Percentiles rank a stretch among this genome's conserved stretches.
Conservation (phyloP, 2,329 filamentous ascomycete species). For the Cyphellophora europaea region DNA sequence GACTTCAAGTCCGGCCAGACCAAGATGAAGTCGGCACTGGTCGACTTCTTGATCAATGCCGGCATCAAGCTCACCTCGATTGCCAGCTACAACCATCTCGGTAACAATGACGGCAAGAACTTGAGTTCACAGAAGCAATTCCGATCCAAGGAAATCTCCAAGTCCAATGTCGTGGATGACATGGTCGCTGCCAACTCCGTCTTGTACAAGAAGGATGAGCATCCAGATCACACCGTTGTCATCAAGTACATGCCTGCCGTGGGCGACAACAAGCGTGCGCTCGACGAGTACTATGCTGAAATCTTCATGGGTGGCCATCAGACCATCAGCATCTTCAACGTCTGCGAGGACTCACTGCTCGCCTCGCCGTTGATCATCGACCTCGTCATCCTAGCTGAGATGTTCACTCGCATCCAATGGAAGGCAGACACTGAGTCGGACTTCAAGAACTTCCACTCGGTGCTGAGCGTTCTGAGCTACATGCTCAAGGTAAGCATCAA, state of each 20-base stretch:
- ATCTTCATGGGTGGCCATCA: conserved; percentile 99
- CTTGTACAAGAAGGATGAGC: conserved; percentile 83
- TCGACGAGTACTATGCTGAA: conserved; percentile 98
- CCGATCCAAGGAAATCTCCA: conserved; percentile 99
- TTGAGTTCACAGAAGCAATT: conserved; percentile 95
- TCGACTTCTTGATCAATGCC: conserved; percentile 96
- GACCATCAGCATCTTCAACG: conserved; percentile 96
- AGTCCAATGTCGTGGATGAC: conserved; percentile 98
- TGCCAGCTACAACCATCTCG: conserved; percentile 97
- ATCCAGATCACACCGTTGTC: conserved; percentile 95
- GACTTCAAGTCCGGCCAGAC: conserved; percentile 99
- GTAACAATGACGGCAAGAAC: conserved; percentile 99
- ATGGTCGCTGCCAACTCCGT: conserved; percentile 96
- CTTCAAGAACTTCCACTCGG: conserved; percentile 92
- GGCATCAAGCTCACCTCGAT: conserved; percentile 99
- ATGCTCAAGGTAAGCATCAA: conserved; percentile 67
- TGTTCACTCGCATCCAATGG: conserved; percentile 98
- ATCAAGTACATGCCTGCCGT: conserved; percentile 99
- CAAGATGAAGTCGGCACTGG: conserved; percentile 99
- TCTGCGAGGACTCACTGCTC: conserved; percentile 95
- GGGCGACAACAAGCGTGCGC: conserved; percentile 95
- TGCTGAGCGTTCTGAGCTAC: conserved; percentile 94
- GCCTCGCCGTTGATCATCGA: conserved; percentile 97
- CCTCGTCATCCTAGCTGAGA: conserved; percentile 82
- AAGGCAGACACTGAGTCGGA: conserved; percentile 54